Evolutionary conservation across 371 early-diverging fungal species (phyloP).

Genomic region (Apophysomyces trapeziformis): DNA sequence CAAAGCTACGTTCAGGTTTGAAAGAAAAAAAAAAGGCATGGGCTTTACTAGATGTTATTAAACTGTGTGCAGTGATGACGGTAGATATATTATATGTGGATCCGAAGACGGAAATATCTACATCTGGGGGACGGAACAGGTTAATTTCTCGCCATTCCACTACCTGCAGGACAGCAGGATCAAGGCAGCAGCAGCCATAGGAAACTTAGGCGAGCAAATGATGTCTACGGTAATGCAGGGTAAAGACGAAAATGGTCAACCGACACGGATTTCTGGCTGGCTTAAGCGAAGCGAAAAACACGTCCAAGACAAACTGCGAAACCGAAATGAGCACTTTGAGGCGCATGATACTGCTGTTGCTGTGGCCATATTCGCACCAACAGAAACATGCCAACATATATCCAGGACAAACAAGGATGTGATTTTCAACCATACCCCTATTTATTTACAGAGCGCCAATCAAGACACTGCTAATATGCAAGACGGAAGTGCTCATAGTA

Average conservation of each 20-base stretch:
- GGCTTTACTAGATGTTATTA: background rate
- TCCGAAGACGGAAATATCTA: constrained; percentile 80
- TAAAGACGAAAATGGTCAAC: no score
- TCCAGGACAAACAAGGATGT: constrained; percentile 52
- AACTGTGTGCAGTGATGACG: constrained; percentile 61
- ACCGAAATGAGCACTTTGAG: constrained; percentile 41
- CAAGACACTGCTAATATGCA: constrained; percentile 6
- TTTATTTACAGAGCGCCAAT: background rate
- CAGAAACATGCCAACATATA: constrained; percentile 58
- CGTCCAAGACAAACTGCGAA: constrained; percentile 36
- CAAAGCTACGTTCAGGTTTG: constrained; percentile 69
- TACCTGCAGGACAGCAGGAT: constrained; percentile 33
- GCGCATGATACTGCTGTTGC: constrained; percentile 61
- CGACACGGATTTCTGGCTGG: constrained; percentile 22
- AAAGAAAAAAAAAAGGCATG: background rate
- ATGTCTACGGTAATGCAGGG: constrained; percentile 18
- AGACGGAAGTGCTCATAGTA: background rate
- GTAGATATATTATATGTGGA: constrained; percentile 77
- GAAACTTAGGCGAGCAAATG: constrained; percentile 27
- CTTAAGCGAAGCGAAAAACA: constrained; percentile 35
- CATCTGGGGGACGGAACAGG: constrained; percentile 72
- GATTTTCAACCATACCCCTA: constrained; percentile 46
- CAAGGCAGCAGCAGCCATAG: constrained; percentile 31
- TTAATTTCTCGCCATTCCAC: constrained; percentile 41
- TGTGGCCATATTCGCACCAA: constrained; percentile 64